Conservation (phyloP, 139 green algal species). For the Asterochloris sp. region DNA sequence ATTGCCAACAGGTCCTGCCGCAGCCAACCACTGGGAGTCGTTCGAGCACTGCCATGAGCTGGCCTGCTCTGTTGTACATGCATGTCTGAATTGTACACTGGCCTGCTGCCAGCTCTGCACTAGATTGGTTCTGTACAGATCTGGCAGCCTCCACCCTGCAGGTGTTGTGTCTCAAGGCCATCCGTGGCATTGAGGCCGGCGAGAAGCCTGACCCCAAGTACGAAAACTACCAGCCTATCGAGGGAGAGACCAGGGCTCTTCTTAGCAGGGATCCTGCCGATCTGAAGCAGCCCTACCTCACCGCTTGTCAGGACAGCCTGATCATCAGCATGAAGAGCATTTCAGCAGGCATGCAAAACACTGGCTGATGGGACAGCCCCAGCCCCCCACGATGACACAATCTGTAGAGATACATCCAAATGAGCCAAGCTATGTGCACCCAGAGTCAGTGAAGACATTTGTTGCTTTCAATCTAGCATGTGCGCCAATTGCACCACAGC, state of each 20-base stretch:
- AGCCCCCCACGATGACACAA: neutral
- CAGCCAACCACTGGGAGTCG: no score
- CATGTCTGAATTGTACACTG: no score
- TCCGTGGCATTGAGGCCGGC: conserved; percentile 36
- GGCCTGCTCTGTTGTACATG: no score
- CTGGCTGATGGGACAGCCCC: conserved; percentile 58
- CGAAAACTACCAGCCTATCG: conserved; percentile 21
- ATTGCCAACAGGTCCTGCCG: no score
- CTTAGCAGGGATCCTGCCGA: conserved; percentile 22
- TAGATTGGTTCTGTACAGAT: no score
- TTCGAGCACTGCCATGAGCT: no score
- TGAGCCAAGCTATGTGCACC: no score
- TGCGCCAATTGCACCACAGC: no score
- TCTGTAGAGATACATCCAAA: neutral
- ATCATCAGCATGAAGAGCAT: conserved; percentile 67
- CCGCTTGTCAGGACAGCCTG: conserved; percentile 47
- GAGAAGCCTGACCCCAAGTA: conserved; percentile 18
- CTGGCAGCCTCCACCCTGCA: conserved; percentile 5
- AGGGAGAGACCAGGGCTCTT: conserved; percentile 29
- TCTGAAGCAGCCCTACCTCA: conserved; percentile 31
- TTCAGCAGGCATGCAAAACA: conserved; percentile 97
- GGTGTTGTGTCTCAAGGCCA: conserved; percentile 45
- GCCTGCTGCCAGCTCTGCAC: no score
- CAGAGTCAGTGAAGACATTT: no score
- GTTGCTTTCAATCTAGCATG: no score